Evolutionary conservation across 1,284 basidiomycete species (phyloP), one percentile per base, ranked within the genome.

Genomic region (Rhodotorula sp.): DNA sequence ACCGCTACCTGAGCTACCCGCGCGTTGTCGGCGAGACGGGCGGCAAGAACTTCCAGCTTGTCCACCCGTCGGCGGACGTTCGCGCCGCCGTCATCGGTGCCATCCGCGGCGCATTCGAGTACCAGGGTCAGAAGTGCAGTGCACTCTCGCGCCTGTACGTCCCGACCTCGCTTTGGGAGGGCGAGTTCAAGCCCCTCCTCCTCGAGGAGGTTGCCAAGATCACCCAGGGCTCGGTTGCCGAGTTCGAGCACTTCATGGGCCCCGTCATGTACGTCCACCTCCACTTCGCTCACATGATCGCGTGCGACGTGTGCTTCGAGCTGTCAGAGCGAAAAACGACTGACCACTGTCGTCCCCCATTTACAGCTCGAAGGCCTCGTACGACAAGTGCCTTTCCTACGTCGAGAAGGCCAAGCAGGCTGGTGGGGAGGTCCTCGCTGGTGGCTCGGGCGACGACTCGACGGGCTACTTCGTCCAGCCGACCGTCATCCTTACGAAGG

Each of bases 41-140:
- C 66, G 95, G 96, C 73, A 99, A 99, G 86, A 98, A 99, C 86
- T 98, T 96, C 87, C 96, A 98, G 84, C 80, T 99, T 68, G 85
- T 98, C 63, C 96, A 98, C 83, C 85, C 88, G 66, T 90, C 89
- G 25, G 95, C 95, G 63, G 91, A 97, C 79, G 84, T 96, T 69
- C 86, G 86, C 81, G 92, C 94, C 74, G 92, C 95, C 46, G 96
- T 93, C 64, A 80, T 91, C 64, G 96, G 99, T 84, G 89, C 87
- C 66, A 87, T 99, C 77, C 88, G 96, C 70, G 92, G 87, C 34
- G 95, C 90, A 0, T 99, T 97, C 82, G 96, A 99, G 83, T 99
- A 98, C 83, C 94, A 95, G 84, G 95, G 91, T 60, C 97, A 99
- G 82, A 99, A 99, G 84, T 99, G 96, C 83, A 96, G 93, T 46